Evolutionary conservation across 2,329 filamentous ascomycete genomes (phyloP).

Genomic region (Akanthomyces lecanii): DNA sequence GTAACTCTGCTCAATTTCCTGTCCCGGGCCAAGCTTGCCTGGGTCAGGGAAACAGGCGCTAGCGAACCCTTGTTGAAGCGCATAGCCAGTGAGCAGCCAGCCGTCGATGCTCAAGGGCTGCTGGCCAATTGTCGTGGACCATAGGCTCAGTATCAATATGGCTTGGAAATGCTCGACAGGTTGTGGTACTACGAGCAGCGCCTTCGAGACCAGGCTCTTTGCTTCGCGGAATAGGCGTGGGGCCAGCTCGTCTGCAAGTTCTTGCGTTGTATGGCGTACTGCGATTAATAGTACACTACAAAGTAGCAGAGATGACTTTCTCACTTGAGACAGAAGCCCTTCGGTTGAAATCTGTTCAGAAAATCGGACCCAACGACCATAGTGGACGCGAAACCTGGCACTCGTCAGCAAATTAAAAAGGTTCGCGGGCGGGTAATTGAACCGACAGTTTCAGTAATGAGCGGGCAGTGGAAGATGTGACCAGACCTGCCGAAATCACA

Average conservation of each 20-base stretch:
- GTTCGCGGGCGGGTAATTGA: not conserved
- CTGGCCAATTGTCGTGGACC: constrained; percentile 28
- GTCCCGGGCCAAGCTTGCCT: not conserved
- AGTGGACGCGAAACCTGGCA: constrained; percentile 3
- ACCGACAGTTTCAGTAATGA: constrained; percentile 23
- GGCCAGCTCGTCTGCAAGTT: constrained; percentile 23
- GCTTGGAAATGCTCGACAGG: constrained; percentile 26
- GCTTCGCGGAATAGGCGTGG: constrained; percentile 24
- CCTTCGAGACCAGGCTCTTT: constrained; percentile 19
- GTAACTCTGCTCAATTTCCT: not conserved
- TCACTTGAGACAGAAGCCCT: constrained; percentile 12
- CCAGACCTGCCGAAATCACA: constrained; percentile 23
- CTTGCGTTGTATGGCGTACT: constrained; percentile 24
- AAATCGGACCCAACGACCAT: constrained; percentile 13
- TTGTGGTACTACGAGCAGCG: constrained; percentile 21
- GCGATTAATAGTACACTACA: constrained; percentile 27
- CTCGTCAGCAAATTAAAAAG: not conserved
- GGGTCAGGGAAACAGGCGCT: constrained; percentile 21
- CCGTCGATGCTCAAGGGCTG: constrained; percentile 27
- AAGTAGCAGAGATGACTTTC: constrained; percentile 22
- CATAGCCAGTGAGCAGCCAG: constrained; percentile 26
- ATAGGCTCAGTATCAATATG: constrained; percentile 24
- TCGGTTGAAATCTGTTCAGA: constrained; percentile 19
- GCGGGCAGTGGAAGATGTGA: constrained; percentile 20
- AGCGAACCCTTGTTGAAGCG: constrained; percentile 24